Base-by-base conservation (phyloP, 495 filamentous ascomycete species). In the Ramalina peruviana region DNA sequence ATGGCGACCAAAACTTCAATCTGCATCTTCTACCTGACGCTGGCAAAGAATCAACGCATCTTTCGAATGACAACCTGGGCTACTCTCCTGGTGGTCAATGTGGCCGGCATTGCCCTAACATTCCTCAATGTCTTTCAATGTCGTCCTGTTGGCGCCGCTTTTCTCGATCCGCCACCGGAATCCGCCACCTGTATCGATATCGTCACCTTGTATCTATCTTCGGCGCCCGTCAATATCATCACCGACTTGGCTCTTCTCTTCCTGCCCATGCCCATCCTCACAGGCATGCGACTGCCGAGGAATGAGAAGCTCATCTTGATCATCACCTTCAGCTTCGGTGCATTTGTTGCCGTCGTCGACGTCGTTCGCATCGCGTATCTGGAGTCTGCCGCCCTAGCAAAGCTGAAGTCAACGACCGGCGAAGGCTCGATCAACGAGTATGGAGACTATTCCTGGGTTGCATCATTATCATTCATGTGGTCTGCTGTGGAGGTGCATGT, bases 1-100 rank as follows among this genome's bases (percentile, higher is more conserved):
- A 86, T 87, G 82, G 76, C 79, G 1, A 81, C 87, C 43, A 97
- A 95, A 66, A 87, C 86, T 4, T 90, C 86, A n/a, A 87, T 97
- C 54, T 74, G 94, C 44, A 66, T 89, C 51, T 95, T 93, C 62
- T 94, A 87, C 67, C 73, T 94, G 26, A 79, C 82, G 30, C 67
- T 94, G 45, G 82, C 86, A 6, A 81, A 78, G 56, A 80, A 80
- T 30, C 81, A 88, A 39, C 80, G 81, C 55, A 66, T 86, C 27
- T 80, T 88, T 58, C 75, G 79, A 54, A 76, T 78, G 65, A 73
- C 77, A 3, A 86, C 82, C 20, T 83, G 84, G 67, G 71, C 69
- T 16, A 85, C 84, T 3, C 64, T 93, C 6, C 63, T 67, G 30
- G 76, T 88, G 15, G 87, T 92, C 45, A 90, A 90, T 58, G 63